These are phyloP conservation scores for Leccinum sublutescens DNA, from an alignment of 768 basidiomycete genomes.

Conservation along the genomic window DNA sequence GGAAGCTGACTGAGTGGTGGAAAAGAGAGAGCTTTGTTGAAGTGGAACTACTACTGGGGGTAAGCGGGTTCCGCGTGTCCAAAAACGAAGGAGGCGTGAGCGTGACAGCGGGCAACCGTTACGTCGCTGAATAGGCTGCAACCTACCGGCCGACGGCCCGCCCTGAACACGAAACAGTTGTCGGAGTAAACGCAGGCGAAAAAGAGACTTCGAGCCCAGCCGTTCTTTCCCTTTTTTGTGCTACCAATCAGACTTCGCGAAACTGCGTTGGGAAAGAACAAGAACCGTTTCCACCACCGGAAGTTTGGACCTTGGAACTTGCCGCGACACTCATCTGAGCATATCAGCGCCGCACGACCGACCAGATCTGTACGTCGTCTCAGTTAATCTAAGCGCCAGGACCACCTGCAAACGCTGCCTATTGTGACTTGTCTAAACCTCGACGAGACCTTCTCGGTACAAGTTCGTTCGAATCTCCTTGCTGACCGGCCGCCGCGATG, in stretches of 20 bases:
- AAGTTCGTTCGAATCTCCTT: constrained; percentile 19
- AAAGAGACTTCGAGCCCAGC: neutral
- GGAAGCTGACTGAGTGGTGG: constrained; percentile 2
- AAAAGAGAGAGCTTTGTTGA: neutral
- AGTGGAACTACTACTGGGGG: neutral
- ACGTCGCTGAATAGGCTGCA: constrained; percentile 10
- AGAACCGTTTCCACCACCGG: neutral
- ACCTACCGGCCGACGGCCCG: constrained; percentile 19
- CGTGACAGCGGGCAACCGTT: constrained; percentile 9
- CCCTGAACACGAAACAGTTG: neutral
- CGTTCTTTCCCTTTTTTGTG: constrained; percentile 18
- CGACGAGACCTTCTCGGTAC: constrained; percentile 1
- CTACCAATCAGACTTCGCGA: constrained; percentile 1
- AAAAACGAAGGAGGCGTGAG: neutral
- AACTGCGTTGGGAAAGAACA: constrained; percentile 1
- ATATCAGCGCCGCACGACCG: constrained; percentile 1
- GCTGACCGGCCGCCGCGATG: constrained; percentile 24
- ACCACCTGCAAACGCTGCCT: neutral
- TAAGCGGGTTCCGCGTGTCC: constrained; percentile 1
- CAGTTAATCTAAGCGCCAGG: constrained; percentile 15
- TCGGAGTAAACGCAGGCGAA: neutral
- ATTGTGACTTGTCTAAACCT: neutral
- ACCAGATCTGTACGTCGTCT: constrained; percentile 17
- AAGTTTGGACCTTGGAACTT: neutral
- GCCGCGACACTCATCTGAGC: neutral